Conservation (phyloP, 345 rosid species). For the Eutrema yunnanense region DNA sequence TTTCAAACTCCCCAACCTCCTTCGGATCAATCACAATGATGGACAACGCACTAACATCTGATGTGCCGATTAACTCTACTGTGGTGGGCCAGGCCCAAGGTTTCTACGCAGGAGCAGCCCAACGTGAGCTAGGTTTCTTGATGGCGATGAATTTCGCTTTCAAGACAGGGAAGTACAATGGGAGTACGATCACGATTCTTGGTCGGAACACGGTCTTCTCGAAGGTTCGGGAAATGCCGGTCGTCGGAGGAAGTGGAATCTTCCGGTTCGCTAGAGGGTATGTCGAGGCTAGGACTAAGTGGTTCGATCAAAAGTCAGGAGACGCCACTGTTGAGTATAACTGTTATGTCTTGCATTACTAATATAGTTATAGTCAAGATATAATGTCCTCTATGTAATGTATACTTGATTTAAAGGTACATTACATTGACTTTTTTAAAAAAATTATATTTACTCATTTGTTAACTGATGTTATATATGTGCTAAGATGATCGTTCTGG, state of each 20-base stretch:
- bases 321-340: conserved; percentile 32
- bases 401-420: neutral
- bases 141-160: conserved; percentile 40
- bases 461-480: neutral
- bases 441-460: neutral
- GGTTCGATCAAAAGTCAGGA: neutral
- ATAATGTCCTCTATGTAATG: neutral
- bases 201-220: conserved; percentile 36
- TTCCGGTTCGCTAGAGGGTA: conserved; percentile 52
- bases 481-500: neutral
- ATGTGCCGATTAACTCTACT: conserved; percentile 21
- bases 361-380: neutral
- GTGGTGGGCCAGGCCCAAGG: conserved; percentile 37
- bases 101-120: conserved; percentile 27
- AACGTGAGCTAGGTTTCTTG: conserved; percentile 22
- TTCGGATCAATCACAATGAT: conserved; percentile 31
- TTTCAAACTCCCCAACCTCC: conserved; percentile 2
- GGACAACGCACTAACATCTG: conserved; percentile 31
- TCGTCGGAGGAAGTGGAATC: conserved; percentile 51
- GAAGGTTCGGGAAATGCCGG: conserved; percentile 44
- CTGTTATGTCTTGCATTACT: conserved; percentile 35
- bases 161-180: conserved; percentile 33
- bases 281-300: conserved; percentile 35
- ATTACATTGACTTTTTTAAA: neutral
- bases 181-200: conserved; percentile 32